Evolutionary conservation across 164 flowering plant species (phyloP).

Genomic region (Nelumbo lutea): DNA sequence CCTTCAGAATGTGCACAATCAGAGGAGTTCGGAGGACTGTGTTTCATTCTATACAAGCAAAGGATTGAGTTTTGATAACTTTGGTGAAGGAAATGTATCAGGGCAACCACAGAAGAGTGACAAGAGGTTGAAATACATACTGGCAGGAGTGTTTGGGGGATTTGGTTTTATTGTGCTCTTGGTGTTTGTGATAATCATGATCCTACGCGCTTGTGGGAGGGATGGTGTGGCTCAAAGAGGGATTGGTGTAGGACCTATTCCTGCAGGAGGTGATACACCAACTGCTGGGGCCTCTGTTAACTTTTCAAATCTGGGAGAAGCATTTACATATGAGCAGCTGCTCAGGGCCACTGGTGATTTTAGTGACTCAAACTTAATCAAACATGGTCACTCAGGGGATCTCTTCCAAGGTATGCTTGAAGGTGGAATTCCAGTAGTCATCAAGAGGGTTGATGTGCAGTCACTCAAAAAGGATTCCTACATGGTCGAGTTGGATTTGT

Average conservation of each 20-base stretch:
- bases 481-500: slow-evolving; percentile 63
- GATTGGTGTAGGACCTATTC: slow-evolving; percentile 41
- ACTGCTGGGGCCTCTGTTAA: slow-evolving; percentile 39
- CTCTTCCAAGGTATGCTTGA: slow-evolving; percentile 69
- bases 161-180: slow-evolving; percentile 47
- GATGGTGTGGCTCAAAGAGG: slow-evolving; percentile 42
- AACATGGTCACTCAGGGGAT: slow-evolving; percentile 88
- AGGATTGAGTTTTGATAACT: slow-evolving; percentile 60
- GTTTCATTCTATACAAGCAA: slow-evolving; percentile 48
- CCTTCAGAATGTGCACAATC: slow-evolving; percentile 50
- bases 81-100: slow-evolving; percentile 43
- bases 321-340: slow-evolving; percentile 71
- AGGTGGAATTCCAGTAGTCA: slow-evolving; percentile 51
- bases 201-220: slow-evolving; percentile 32
- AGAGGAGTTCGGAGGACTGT: slow-evolving; percentile 53
- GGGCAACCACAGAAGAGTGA: slow-evolving; percentile 27
- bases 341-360: slow-evolving; percentile 67
- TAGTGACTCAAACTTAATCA: slow-evolving; percentile 65
- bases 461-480: slow-evolving; percentile 51
- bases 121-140: slow-evolving; percentile 31
- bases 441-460: slow-evolving; percentile 59
- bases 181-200: slow-evolving; percentile 29
- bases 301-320: slow-evolving; percentile 59
- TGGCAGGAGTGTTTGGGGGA: slow-evolving; percentile 72
- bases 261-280: slow-evolving; percentile 30